Percentiles rank a stretch among this genome's conserved stretches.
Evolutionary conservation across 2,329 filamentous ascomycete genomes (phyloP).

Genomic region (Ilyonectria mors-panacis): DNA sequence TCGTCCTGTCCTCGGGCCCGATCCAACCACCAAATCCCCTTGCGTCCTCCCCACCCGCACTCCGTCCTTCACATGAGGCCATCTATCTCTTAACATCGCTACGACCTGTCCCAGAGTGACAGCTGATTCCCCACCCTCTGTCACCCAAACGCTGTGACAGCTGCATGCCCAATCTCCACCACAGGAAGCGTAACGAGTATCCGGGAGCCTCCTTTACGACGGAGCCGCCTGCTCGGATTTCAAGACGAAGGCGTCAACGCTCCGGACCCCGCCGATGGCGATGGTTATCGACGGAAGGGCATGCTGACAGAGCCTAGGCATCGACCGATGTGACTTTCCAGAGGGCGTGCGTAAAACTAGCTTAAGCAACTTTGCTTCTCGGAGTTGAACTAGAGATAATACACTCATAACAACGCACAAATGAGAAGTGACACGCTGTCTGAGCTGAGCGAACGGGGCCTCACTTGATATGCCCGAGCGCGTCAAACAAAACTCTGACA

Average conservation of each 20-base stretch:
- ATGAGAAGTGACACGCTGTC: background rate
- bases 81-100: conserved; percentile 23
- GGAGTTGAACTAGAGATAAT: background rate
- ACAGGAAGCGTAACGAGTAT: conserved; percentile 12
- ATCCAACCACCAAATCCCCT: conserved; percentile 34
- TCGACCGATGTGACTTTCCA: background rate
- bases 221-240: conserved; percentile 29
- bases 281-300: background rate
- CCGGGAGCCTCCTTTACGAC: conserved; percentile 12
- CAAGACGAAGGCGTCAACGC: conserved; percentile 2
- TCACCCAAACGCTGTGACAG: conserved; percentile 32
- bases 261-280: conserved; percentile 28
- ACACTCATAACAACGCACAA: background rate
- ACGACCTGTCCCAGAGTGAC: conserved; percentile 27
- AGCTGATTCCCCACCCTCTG: conserved; percentile 41
- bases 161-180: conserved; percentile 31
- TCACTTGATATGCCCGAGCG: conserved; percentile 26
- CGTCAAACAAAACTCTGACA: conserved; percentile 10
- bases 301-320: background rate
- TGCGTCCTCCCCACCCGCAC: conserved; percentile 17
- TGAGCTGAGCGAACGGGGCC: conserved; percentile 3
- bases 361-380: conserved; percentile 25
- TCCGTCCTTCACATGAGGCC: conserved; percentile 37
- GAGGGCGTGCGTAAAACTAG: background rate
- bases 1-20: conserved; percentile 20